Conservation (phyloP, 257 asterid species). For the Gentiana straminea region DNA sequence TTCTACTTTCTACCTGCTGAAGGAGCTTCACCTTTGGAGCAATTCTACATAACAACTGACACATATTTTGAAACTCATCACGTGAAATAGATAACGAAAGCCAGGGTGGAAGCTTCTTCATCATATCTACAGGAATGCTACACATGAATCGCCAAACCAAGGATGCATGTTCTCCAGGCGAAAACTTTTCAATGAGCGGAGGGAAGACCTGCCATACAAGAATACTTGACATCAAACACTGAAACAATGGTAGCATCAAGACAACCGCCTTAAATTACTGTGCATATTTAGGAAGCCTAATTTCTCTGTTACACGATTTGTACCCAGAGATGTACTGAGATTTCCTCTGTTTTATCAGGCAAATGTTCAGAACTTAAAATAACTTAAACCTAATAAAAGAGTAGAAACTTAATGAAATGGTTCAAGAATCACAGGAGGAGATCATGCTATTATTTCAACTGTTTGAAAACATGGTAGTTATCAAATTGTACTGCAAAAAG, state of each 20-base stretch:
- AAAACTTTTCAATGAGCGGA: conserved; percentile 34
- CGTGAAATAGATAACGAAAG: conserved; percentile 32
- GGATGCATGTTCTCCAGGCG: conserved; percentile 38
- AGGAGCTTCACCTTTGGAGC: conserved; percentile 40
- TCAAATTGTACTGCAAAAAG: no score
- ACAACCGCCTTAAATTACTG: no score
- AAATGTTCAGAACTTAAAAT: no score
- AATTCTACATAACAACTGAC: conserved; percentile 22
- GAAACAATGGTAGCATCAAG: no score
- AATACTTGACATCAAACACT: conserved; percentile 3
- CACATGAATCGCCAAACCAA: conserved; percentile 42
- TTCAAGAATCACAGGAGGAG: no score
- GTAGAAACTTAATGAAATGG: neutral
- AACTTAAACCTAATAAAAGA: neutral
- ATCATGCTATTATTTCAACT: no score
- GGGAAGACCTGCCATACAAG: conserved; percentile 33
- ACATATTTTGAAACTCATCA: conserved; percentile 31
- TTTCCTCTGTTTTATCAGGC: no score
- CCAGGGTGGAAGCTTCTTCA: conserved; percentile 38
- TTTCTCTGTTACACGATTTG: no score
- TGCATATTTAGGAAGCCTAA: no score
- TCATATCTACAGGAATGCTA: conserved; percentile 40
- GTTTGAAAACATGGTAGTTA: no score
- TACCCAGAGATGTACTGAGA: no score
- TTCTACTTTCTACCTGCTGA: conserved; percentile 35